Evolutionary conservation across 495 filamentous ascomycete genomes (phyloP), one percentile per base, ranked within the genome.

Genomic region (Podospora pseudopauciseta): DNA sequence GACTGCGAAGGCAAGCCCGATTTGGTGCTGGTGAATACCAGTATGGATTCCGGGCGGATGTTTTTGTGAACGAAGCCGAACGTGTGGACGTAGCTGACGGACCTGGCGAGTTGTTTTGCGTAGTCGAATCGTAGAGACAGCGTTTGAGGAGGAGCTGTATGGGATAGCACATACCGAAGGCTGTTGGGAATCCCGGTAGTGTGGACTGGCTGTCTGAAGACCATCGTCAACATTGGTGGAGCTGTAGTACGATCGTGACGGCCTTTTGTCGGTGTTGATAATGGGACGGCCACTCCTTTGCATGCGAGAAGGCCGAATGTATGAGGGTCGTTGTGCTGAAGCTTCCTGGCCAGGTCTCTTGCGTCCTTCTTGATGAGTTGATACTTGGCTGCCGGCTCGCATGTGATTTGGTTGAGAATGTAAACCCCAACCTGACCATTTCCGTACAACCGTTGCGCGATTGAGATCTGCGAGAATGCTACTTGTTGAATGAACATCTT

Each of bases 11-110:
- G 39, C 39, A 49, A 49, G 13, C 13, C 39, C 39, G 39, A 13
- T 19, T 27, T 26, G 18, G 16, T 60, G 58, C 7, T 23, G 13
- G 44, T 34, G 61, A 87, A 85, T 19, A 79, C 57, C 15, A 88
- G 49, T 23, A 87, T 70, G 5, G 77, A 84, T 65, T 89, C 86
- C 1, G 86, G 86, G 0, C 84, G 77, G 53, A 89, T 77, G 68
- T 81, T 86, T 73, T 87, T 88, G 74, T 89, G 86, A 15, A 88
- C 85, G 58, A 87, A 83, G 32, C 77, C 76, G 44, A 75, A 77
- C 2, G 77, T 78, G 70, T 89, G 86, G 1, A 88, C 75, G 69
- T 78, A 87, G 68, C 70, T 76, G n/a, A 87, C 77, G 0, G 61
- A 28, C 15, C 32, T 63, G 4, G 61, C 61, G 9, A 63, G 61